phyloP scores from a whole-genome alignment of 73 alveolate genomes.

The Paramecium bursaria region DNA sequence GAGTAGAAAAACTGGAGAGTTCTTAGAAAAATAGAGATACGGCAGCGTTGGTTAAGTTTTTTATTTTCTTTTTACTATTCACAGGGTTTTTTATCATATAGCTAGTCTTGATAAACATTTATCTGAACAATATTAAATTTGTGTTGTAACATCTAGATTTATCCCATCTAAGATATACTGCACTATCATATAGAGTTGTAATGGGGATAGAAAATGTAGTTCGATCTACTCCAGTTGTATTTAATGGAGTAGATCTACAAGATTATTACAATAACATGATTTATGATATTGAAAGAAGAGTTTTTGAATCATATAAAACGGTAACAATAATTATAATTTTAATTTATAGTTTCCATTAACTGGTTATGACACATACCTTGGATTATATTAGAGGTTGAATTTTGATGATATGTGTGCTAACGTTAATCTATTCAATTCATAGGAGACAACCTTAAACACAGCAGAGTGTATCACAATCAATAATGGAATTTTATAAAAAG shows the following conservation, averaged over 20 bases:
- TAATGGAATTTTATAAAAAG: conserved; percentile 46
- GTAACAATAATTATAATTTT: too few relatives aligned
- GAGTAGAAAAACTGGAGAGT: conserved; percentile 37
- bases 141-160: neutral
- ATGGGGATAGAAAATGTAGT: conserved; percentile 21
- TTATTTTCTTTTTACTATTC: conserved; percentile 25
- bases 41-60: conserved; percentile 6
- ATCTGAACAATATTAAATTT: neutral
- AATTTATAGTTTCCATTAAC: neutral
- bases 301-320: conserved; percentile 41
- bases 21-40: conserved; percentile 14
- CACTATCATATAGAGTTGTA: conserved; percentile 14
- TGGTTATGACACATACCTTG: neutral
- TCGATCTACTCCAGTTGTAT: neutral
- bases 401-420: conserved; percentile 44
- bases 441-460: neutral
- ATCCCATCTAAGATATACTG: conserved; percentile 6
- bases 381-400: conserved; percentile 24
- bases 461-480: neutral
- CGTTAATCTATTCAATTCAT: neutral
- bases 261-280: neutral
- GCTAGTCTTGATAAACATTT: neutral
- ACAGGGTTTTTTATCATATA: conserved; percentile 6
- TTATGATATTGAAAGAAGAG: conserved; percentile 48
- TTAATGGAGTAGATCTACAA: conserved; percentile 4